phyloP scores from a whole-genome alignment of 495 filamentous ascomycete species.

The Oleoguttula mirabilis region DNA sequence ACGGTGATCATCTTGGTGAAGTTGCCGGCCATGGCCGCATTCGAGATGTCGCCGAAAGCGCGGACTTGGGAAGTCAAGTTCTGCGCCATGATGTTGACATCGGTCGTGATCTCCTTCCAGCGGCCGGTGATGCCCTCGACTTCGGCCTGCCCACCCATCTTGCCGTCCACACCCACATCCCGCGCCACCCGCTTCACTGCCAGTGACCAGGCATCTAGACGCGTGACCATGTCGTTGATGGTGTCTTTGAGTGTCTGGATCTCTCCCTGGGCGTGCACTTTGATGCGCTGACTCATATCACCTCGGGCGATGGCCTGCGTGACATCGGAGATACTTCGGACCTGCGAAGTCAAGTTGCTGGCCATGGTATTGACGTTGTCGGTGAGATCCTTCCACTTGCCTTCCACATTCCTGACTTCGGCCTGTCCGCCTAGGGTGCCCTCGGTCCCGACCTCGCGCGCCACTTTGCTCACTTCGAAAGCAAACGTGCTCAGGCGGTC shows the following conservation, averaged over 20 bases:
- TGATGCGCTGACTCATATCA: constrained; percentile 92
- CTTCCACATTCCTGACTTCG: constrained; percentile 93
- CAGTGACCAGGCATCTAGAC: constrained; percentile 90
- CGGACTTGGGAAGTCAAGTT: constrained; percentile 96
- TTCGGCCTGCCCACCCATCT: constrained; percentile 97
- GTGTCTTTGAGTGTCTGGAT: constrained; percentile 90
- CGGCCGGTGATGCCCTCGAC: constrained; percentile 85
- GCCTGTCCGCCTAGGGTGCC: constrained; percentile 92
- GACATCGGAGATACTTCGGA: constrained; percentile 91
- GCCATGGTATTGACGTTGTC: constrained; percentile 96
- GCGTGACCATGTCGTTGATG: constrained; percentile 98
- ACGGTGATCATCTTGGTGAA: constrained; percentile 97
- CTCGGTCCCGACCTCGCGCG: constrained; percentile 94
- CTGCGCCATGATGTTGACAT: constrained; percentile 98
- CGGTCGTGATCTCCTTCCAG: constrained; percentile 97
- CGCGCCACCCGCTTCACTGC: constrained; percentile 93
- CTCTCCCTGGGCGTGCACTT: constrained; percentile 91
- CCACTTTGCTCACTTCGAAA: constrained; percentile 97
- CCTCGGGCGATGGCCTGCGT: constrained; percentile 92
- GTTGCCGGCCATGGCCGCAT: constrained; percentile 90
- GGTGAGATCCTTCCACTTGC: constrained; percentile 98
- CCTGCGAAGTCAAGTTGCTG: constrained; percentile 85
- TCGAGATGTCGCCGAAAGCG: constrained; percentile 95
- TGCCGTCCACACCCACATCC: constrained; percentile 95
- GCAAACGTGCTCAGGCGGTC: constrained; percentile 94